Percentiles rank a stretch among this genome's conserved stretches.
phyloP scores from a whole-genome alignment of 495 filamentous ascomycete genomes.

The Neurospora hispaniola region DNA sequence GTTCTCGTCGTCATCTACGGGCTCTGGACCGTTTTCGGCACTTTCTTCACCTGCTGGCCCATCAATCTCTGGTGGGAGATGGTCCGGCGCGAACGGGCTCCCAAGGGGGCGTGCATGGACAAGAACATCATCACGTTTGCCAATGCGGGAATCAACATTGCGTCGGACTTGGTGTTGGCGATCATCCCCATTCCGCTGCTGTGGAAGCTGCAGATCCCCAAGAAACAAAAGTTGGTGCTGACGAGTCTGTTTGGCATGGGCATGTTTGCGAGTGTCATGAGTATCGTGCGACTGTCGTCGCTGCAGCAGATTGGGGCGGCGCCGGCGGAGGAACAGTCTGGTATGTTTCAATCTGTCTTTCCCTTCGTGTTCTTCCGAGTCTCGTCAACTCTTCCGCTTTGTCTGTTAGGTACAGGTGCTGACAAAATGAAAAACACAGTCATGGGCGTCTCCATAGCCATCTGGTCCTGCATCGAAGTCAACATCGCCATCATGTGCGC shows the following conservation, averaged over 20 bases:
- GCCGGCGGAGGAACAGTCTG: background rate
- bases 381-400: background rate
- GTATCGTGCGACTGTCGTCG: conserved; percentile 11
- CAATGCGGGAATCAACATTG: conserved; percentile 31
- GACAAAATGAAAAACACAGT: background rate
- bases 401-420: background rate
- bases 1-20: conserved; percentile 13
- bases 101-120: conserved; percentile 23
- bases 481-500: conserved; percentile 41
- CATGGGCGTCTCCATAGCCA: conserved; percentile 22
- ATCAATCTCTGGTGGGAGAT: conserved; percentile 26
- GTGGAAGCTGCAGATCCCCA: conserved; percentile 12
- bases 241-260: conserved; percentile 13
- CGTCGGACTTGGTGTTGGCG: conserved; percentile 28
- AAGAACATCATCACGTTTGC: conserved; percentile 23
- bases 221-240: conserved; percentile 11
- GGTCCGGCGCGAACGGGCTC: background rate
- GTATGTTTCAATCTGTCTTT: background rate
- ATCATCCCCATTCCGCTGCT: conserved; percentile 27
- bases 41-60: conserved; percentile 33
- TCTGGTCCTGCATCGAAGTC: conserved; percentile 40
- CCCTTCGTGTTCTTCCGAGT: background rate
- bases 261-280: conserved; percentile 10
- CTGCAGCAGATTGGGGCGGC: conserved; percentile 8
- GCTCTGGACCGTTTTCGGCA: conserved; percentile 14